phyloP scores from a whole-genome alignment of 495 filamentous ascomycete genomes.

The Staphylotrichum longicolle region DNA sequence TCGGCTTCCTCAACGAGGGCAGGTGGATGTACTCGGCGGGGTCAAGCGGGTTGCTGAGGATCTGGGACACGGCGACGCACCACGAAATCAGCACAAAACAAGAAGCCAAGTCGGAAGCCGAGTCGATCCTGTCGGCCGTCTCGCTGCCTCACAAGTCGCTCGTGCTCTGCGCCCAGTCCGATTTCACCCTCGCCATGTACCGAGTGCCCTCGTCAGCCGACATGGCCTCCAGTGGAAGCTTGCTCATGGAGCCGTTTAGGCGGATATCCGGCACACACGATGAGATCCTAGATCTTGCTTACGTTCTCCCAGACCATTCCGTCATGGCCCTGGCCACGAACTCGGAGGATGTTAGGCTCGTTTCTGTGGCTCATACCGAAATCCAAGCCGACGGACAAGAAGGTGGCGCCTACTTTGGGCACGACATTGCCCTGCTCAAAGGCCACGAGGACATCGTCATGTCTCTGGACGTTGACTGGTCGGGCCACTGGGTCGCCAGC shows the following conservation, averaged over 20 bases:
- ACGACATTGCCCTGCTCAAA: slow-evolving; percentile 78
- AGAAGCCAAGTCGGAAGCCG: slow-evolving; percentile 63
- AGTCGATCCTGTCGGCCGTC: slow-evolving; percentile 71
- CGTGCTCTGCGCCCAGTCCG: slow-evolving; percentile 79
- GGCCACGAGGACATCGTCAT: slow-evolving; percentile 96
- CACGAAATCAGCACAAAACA: slow-evolving; percentile 76
- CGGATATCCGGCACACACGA: slow-evolving; percentile 95
- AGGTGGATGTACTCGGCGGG: slow-evolving; percentile 77
- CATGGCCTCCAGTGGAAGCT: slow-evolving; percentile 29
- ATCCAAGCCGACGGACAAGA: slow-evolving; percentile 31
- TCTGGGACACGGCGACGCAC: slow-evolving; percentile 77
- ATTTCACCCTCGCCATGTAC: slow-evolving; percentile 80
- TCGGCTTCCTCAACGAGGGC: slow-evolving; percentile 71
- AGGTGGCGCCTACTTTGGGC: slow-evolving; percentile 69
- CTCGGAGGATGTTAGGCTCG: slow-evolving; percentile 84
- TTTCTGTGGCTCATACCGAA: slow-evolving; percentile 53
- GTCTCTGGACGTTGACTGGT: slow-evolving; percentile 91
- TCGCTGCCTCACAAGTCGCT: slow-evolving; percentile 59
- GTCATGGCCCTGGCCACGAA: slow-evolving; percentile 91
- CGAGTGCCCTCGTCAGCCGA: slow-evolving; percentile 43
- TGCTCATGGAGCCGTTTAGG: slow-evolving; percentile 51
- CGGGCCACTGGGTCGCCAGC: slow-evolving; percentile 92
- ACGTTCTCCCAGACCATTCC: slow-evolving; percentile 73
- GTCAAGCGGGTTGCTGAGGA: slow-evolving; percentile 73
- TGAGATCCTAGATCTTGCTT: slow-evolving; percentile 90